Evolutionary conservation across 139 green algal genomes (phyloP), one percentile per base, ranked within the genome.

Genomic region (Chlorella sorokiniana): DNA sequence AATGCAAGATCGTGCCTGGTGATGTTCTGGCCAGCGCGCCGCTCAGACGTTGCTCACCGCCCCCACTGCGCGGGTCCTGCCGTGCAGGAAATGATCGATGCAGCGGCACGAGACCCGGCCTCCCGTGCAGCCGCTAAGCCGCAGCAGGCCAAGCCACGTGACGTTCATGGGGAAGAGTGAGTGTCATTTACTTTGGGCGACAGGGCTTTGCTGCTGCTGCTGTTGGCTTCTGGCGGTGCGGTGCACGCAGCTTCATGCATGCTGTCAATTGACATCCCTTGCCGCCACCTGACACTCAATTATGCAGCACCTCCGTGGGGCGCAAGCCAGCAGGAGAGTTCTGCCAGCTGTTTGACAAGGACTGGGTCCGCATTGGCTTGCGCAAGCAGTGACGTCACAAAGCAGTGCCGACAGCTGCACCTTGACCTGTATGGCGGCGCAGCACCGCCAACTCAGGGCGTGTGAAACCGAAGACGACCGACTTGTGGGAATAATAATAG

Each of bases 321-420:
- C 65, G 75, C 65, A 86, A 86, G 42, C 70, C 72, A 3, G 41
- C 54, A 10, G 81, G 81, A 41, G 69, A 61, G 27, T 86, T 76
- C n/a, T 5, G 4, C 3, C 3, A 23, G 6, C 22, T 31, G 0
- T 76, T 77, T 27, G 72, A 86, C 75, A 80, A 82, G 9, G 81
- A 86, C 67, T 86, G 35, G 4, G 22, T 69, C 8, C 18, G 67
- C 20, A 86, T 86, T 25, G 81, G 81, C n/a, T 67, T 86, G 71
- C 40, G 81, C 52, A 79, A 79, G 54, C 70, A 41, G 9, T 76
- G 69, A 56, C 9, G 62, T 2, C 62, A 68, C 29, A 35, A 2
- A 54, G 41, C 0, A 25, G n/a, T 68, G 38, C n/a, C n/a, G 16
- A 68, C 4, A 37, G 61, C n/a, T n/a, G n/a, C n/a, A n/a, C n/a